phyloP scores from a whole-genome alignment of 768 basidiomycete species.

The Mycena vitilis region DNA sequence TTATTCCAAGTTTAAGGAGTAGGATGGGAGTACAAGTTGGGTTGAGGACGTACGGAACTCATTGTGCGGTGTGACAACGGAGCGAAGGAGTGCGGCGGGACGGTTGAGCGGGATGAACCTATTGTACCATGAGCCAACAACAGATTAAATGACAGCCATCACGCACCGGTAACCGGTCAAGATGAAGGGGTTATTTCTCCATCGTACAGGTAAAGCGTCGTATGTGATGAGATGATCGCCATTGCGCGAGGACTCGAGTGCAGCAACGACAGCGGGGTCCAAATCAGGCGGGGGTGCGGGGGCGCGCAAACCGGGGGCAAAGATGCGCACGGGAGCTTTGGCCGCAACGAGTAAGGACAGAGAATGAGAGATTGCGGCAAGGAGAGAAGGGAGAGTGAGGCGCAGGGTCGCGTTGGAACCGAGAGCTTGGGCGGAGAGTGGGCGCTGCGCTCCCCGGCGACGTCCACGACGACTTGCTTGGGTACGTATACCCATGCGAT shows the following conservation, averaged over 20 bases:
- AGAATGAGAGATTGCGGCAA: background rate
- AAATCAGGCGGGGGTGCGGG: no score
- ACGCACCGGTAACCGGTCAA: conserved; percentile 17
- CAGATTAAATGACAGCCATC: no score
- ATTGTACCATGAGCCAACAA: background rate
- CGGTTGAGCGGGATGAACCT: conserved; percentile 19
- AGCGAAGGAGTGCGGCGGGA: background rate
- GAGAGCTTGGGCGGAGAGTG: background rate
- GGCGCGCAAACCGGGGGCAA: no score
- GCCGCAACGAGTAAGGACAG: background rate
- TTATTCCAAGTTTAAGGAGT: background rate
- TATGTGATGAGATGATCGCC: conserved; percentile 3
- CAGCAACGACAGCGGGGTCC: background rate
- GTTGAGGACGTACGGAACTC: conserved; percentile 40
- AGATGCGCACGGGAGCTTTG: background rate
- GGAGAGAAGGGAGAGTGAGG: background rate
- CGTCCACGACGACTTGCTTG: background rate
- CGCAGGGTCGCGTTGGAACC: background rate
- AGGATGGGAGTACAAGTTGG: background rate
- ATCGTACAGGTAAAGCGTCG: conserved; percentile 2
- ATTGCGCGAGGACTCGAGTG: conserved; percentile 4
- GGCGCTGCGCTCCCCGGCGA: background rate
- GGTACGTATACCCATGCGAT: background rate
- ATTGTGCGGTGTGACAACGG: conserved; percentile 16
- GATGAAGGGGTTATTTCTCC: conserved; percentile 9